phyloP scores from a whole-genome alignment of 306 rosid species.

The Medicago truncatula region MtrunA17r5.0-ANR NC_053048.1:13241501-13242000 shows the following conservation, averaged over 20 bases:
- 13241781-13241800: constrained; percentile 80
- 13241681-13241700: no score
- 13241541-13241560: constrained; percentile 27
- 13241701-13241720: constrained; percentile 69
- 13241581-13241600: constrained; percentile 18
- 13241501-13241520: constrained; percentile 16
- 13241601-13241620: constrained; percentile 6
- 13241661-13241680: no score
- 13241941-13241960: constrained; percentile 24
- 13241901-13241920: constrained; percentile 24
- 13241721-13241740: constrained; percentile 92
- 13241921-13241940: background rate
- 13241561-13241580: constrained; percentile 13
- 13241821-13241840: constrained; percentile 92
- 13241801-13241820: constrained; percentile 76
- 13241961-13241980: background rate
- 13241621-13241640: constrained; percentile 12
- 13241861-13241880: constrained; percentile 4
- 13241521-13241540: constrained; percentile 17
- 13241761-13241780: constrained; percentile 84
- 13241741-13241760: constrained; percentile 87
- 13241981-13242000: background rate
- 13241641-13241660: constrained; percentile 2
- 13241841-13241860: constrained; percentile 29
- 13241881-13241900: background rate